Percentiles rank a stretch among this genome's conserved stretches.
Evolutionary conservation across 169 alveolate genomes (phyloP).

Genomic region (Plasmodium gonderi): DNA sequence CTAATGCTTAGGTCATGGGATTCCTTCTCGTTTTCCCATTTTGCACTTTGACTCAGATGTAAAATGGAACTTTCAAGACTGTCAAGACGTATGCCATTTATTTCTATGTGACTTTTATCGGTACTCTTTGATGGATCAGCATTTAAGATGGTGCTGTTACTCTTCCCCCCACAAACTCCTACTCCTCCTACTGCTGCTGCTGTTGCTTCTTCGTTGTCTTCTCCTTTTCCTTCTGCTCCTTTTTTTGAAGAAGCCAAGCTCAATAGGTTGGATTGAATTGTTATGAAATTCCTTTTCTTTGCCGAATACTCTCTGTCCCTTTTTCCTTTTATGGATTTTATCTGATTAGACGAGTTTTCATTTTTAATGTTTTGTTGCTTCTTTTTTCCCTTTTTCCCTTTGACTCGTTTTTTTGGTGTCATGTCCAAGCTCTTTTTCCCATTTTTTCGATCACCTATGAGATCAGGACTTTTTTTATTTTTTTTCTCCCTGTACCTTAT

Average conservation of each 20-base stretch:
- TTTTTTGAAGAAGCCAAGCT: constrained; percentile 2
- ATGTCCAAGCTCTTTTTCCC: not conserved
- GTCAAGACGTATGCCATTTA: not conserved
- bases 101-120: not conserved
- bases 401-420: not conserved
- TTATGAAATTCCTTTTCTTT: not conserved
- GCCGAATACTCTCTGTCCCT: not conserved
- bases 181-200: not conserved
- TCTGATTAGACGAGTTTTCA: not conserved
- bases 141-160: not conserved
- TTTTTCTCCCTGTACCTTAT: not conserved
- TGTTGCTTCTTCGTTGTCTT: not conserved
- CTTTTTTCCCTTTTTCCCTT: not conserved
- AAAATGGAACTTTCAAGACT: not conserved
- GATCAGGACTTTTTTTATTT: not conserved
- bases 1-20: not conserved
- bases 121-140: not conserved
- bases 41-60: not conserved
- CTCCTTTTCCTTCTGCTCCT: not conserved
- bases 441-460: not conserved
- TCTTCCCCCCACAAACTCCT: not conserved
- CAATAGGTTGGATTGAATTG: not conserved
- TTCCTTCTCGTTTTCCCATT: not conserved
- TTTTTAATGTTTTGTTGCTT: not conserved
- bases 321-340: not conserved